Evolutionary conservation across 768 basidiomycete genomes (phyloP), one percentile per base, ranked within the genome.

Genomic region (Sporobolomyces pararoseus): DNA sequence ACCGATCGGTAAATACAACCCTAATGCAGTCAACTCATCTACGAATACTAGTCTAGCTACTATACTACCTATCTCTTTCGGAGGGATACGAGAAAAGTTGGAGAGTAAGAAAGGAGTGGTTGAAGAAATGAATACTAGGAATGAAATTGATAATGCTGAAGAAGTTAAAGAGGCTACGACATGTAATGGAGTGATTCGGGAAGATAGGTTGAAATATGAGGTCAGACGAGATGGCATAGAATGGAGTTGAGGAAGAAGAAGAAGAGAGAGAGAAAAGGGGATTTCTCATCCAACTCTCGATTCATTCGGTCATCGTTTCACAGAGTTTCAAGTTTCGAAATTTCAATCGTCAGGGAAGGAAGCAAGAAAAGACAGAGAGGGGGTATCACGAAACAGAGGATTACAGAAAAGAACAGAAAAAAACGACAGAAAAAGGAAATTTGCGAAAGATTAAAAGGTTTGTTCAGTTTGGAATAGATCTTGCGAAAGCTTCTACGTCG

Each of bases 401-500:
- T 12, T 7, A 47, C 46, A 23, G 21, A 47, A 23, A 21, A 17
- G 10, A 51, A 7, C 10, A 51, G 27, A 25, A 51, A 25, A 17
- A 51, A 51, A 51, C 25, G 46, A n/a, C 16, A 21, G 46, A 47
- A 47, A 14, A 13, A 23, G n/a, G 46, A 21, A n/a, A 47, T n/a
- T 47, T 23, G 46, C 46, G 46, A 47, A 14, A 23, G n/a, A 13
- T 58, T 37, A 12, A 39, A 12, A 12, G n/a, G 29, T 13, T 7
- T 16, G 29, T 14, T 42, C 31, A 37, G 23, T 39, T 35, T 23
- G 71, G 76, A 31, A 75, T 72, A 10, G 74, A 57, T 44, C 66
- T 62, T 4, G 90, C 89, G 88, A 89, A 92, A 57, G 84, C 85
- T 78, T 88, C 86, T 63, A 91, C 82, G 78, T 92, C 88, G 60